Evolutionary conservation across 805 yeast species (phyloP), one percentile per base, ranked within the genome.

Genomic region (Teunomyces kruisii): DNA sequence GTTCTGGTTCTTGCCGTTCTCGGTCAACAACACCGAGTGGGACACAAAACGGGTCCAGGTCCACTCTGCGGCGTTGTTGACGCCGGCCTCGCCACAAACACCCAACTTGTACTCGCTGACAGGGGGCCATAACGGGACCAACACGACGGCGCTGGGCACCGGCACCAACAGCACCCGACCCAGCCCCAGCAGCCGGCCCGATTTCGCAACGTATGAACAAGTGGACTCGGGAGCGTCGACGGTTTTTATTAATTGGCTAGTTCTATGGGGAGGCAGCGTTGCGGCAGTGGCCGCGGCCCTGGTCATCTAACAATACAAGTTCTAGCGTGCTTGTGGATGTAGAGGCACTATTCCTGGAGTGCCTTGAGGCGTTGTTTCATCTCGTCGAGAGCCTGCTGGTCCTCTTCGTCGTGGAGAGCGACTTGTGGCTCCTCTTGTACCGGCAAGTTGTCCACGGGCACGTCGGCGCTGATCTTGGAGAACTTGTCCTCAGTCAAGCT

Each of bases 291-390:
- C 22, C n/a, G 22, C 19, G 38, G 28, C 38, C 38, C 26, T 35
- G 17, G 26, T 35, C 38, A 35, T 12, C 7, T 19, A 13, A 19
- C 22, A 19, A 19, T 4, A 6, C 3, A 19, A 19, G 22, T 6
- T 19, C 22, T 19, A 24, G 22, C 22, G 8, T 19, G 28, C 28
- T n/a, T n/a, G n/a, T n/a, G n/a, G n/a, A n/a, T n/a, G n/a, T n/a
- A n/a, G n/a, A n/a, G n/a, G n/a, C n/a, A n/a, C n/a, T 32, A 58
- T 37, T 58, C 64, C 42, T 92, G 97, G 48, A 92, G 68, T 0
- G 97, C 97, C 56, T 76, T 83, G 39, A 92, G 74, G 47, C 98
- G 74, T 59, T 91, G 92, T 54, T 96, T 78, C 97, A 94, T 92
- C 54, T 85, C 90, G 52, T 80, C 80, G 44, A 92, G 70, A 57